These are phyloP conservation scores for Aspergillus novofumigatus DNA, from an alignment of 2,329 filamentous ascomycete species.

Conservation along the genomic window DNA sequence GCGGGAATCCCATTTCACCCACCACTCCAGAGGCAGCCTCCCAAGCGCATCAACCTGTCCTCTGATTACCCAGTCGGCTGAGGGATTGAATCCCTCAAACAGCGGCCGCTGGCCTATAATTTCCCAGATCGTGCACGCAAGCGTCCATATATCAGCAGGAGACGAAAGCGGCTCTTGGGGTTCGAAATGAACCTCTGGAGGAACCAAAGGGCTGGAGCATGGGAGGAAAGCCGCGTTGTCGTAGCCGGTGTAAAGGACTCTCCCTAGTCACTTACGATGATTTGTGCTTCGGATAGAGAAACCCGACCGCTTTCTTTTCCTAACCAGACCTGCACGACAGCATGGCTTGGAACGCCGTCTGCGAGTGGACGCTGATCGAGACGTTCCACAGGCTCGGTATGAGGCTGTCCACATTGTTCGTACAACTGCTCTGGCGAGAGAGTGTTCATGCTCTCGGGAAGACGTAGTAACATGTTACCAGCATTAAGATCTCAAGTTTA, in stretches of 20 bases:
- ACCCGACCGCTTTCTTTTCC: conserved; percentile 20
- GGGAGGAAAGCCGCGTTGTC: conserved; percentile 5
- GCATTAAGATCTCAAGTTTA: conserved; percentile 15
- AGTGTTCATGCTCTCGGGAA: conserved; percentile 13
- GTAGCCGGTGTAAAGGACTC: conserved; percentile 18
- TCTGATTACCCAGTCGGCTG: conserved; percentile 18
- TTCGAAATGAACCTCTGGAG: conserved; percentile 33
- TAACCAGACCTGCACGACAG: conserved; percentile 20
- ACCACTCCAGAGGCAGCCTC: conserved; percentile 19
- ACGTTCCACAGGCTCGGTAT: conserved; percentile 13
- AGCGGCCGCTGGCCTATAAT: conserved; percentile 24
- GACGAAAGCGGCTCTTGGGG: conserved; percentile 26
- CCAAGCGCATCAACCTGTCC: conserved; percentile 26
- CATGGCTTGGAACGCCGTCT: conserved; percentile 14
- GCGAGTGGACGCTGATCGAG: conserved; percentile 13
- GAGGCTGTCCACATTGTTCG: conserved; percentile 10
- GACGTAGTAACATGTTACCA: conserved; percentile 17
- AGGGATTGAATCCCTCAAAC: conserved; percentile 18
- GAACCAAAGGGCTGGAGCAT: conserved; percentile 20
- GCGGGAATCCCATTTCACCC: conserved; percentile 19
- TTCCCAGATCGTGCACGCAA: conserved; percentile 31
- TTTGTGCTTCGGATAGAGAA: conserved; percentile 15
- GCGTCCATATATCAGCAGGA: conserved; percentile 23
- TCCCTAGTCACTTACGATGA: conserved; percentile 23
- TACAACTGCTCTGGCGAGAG: conserved; percentile 17